Evolutionary conservation across 306 rosid species (phyloP).

Genomic region (Begonia masoniana): DNA sequence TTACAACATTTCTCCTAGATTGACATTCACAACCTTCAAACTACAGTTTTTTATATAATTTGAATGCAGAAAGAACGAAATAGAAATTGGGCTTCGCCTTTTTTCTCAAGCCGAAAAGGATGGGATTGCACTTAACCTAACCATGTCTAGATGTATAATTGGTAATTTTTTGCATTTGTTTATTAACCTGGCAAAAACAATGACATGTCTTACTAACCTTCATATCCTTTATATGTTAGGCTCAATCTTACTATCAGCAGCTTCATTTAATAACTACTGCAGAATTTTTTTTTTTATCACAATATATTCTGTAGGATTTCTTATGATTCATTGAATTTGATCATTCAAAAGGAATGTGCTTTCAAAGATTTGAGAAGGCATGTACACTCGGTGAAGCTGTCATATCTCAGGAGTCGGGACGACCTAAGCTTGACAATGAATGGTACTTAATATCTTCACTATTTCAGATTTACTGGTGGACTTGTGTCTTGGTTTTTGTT

Average conservation of each 20-base stretch:
- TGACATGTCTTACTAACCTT: no score
- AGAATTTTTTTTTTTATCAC: slow-evolving; percentile 3
- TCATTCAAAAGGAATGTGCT: slow-evolving; percentile 76
- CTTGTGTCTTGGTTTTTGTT: no score
- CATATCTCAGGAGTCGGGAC: slow-evolving; percentile 36
- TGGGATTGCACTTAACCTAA: slow-evolving; percentile 36
- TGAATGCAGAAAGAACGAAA: slow-evolving; percentile 53
- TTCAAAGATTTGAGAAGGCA: slow-evolving; percentile 61
- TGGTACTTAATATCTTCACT: slow-evolving; percentile 46
- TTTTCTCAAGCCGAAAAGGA: slow-evolving; percentile 71
- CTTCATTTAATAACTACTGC: no score
- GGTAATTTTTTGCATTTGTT: slow-evolving; percentile 24
- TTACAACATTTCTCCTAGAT: no score
- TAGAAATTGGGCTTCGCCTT: slow-evolving; percentile 66
- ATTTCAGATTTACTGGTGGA: no score
- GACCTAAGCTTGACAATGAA: slow-evolving; percentile 44
- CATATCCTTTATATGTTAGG: no score
- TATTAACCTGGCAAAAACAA: no score
- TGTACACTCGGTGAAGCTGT: slow-evolving; percentile 56
- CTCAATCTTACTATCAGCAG: no score
- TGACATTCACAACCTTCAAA: no score
- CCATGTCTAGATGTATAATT: slow-evolving; percentile 58
- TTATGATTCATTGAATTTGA: slow-evolving; percentile 16
- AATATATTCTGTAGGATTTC: slow-evolving; percentile 9
- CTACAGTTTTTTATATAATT: neutral